Base-by-base conservation (phyloP, 108 stramenopile species). In the Fragilariopsis cylindrus region DNA sequence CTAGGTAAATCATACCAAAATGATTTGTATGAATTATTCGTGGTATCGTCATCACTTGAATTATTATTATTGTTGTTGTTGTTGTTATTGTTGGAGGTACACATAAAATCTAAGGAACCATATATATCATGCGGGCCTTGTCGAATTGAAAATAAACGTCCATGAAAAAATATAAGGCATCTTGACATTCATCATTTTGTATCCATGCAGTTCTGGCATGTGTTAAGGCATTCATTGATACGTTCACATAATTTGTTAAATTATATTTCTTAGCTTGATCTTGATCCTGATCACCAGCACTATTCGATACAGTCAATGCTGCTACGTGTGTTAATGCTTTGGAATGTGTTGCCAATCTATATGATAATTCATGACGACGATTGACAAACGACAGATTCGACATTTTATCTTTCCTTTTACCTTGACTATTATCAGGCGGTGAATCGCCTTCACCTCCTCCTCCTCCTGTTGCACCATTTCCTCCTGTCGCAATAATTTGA, bases 101-200 rank as follows among this genome's bases (percentile, higher is more conserved):
- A n/a, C 62, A 84, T 50, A 0, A 92, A 78, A 71, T 90, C 87
- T 65, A 90, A 58, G 3, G 90, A 90, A 3, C 90, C 94, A 60
- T 84, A 81, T 1, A 95, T 78, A 81, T 95, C 94, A 69, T 93
- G 92, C 6, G 85, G 87, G 30, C 82, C 76, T 72, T 73, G 54
- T 53, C 87, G 70, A 65, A 83, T 84, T 69, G 91, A 79, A 57
- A 92, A 82, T 44, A 90, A 62, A 81, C 77, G 81, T 75, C 91
- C 70, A 91, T 92, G 67, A 83, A 90, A 91, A 92, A 96, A 72
- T 90, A 96, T 58, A 96, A 70, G 3, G 92, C 90, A 81, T 96
- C 94, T 71, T 96, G 94, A 5, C 89, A 87, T 79, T 92, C 92
- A 79, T 96, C 94, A 53, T 85, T 86, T 57, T 89, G 77, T 11